These are phyloP conservation scores for Styphnolobium japonicum DNA, from an alignment of 306 rosid genomes.

Conservation along the genomic window DNA sequence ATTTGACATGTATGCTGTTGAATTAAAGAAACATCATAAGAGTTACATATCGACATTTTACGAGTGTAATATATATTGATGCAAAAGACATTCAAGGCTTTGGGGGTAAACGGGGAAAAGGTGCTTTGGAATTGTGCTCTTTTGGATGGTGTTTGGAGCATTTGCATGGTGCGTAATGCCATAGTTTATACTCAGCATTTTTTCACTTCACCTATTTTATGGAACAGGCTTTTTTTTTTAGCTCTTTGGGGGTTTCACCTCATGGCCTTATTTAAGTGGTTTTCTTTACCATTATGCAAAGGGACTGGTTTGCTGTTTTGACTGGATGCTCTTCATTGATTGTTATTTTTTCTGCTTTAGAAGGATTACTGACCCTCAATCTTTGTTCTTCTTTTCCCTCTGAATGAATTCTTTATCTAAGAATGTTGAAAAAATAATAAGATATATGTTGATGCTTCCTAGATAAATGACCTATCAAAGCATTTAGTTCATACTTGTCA, in stretches of 20 bases:
- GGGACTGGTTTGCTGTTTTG: not conserved
- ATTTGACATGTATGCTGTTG: slow-evolving; percentile 78
- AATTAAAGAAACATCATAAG: slow-evolving; percentile 31
- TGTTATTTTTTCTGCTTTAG: not conserved
- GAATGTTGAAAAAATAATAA: not conserved
- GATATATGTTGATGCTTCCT: not conserved
- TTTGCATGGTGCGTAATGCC: not conserved
- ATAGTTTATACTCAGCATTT: not conserved
- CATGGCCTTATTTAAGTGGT: not conserved
- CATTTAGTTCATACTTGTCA: not conserved
- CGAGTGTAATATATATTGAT: not conserved
- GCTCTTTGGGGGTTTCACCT: not conserved
- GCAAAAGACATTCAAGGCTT: not conserved
- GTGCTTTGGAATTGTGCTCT: too few species aligned
- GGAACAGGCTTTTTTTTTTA: not conserved
- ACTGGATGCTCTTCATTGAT: not conserved
- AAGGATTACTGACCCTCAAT: not conserved
- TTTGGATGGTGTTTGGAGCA: not conserved
- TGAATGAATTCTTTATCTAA: not conserved
- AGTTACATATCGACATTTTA: not conserved
- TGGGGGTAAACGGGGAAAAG: too few species aligned
- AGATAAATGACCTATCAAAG: not conserved
- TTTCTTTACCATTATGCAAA: not conserved
- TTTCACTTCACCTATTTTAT: not conserved
- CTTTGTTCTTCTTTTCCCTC: not conserved